A percentile compares a stretch with the other conserved stretches of the same genome.
Evolutionary conservation across 192 early-diverging fungal genomes (phyloP).

Genomic region (Lobosporangium transversale): DNA sequence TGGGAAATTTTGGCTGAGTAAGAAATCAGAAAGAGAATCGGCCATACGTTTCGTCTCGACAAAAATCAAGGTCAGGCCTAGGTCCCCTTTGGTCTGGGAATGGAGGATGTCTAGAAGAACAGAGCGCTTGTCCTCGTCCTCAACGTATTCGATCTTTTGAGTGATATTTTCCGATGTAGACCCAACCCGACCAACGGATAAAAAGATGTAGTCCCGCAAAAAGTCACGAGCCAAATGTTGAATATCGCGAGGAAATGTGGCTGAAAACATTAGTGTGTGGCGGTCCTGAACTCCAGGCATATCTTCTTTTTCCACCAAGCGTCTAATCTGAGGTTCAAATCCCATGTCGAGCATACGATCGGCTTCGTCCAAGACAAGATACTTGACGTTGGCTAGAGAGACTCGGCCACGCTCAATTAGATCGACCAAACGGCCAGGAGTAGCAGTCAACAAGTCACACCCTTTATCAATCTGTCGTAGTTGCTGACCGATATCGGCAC

Average conservation of each 20-base stretch:
- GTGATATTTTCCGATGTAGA: conserved; percentile 97
- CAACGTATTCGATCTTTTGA: conserved; percentile 91
- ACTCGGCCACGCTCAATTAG: conserved; percentile 83
- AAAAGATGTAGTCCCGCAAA: conserved; percentile 82
- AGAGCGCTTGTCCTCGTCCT: conserved; percentile 92
- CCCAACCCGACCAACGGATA: conserved; percentile 92
- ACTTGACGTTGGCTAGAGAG: conserved; percentile 80
- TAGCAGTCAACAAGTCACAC: conserved; percentile 92
- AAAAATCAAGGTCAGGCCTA: conserved; percentile 91
- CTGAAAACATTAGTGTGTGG: conserved; percentile 96
- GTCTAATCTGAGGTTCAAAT: conserved; percentile 90
- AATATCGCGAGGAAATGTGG: conserved; percentile 91
- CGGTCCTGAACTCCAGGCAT: conserved; percentile 75
- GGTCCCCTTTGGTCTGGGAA: conserved; percentile 57
- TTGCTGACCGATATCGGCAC: conserved; percentile 90
- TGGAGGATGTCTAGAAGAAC: conserved; percentile 88
- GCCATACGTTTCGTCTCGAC: conserved; percentile 96
- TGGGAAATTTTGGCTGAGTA: conserved; percentile 77
- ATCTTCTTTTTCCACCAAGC: conserved; percentile 81
- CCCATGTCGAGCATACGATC: conserved; percentile 98
- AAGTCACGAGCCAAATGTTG: conserved; percentile 87
- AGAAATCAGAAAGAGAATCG: conserved; percentile 85
- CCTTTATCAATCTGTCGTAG: conserved; percentile 89
- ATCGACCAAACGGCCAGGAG: conserved; percentile 95
- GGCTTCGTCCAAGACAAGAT: conserved; percentile 93